Conservation (phyloP, 2,329 filamentous ascomycete species). For the Emmonsiellopsis sp. region DNA sequence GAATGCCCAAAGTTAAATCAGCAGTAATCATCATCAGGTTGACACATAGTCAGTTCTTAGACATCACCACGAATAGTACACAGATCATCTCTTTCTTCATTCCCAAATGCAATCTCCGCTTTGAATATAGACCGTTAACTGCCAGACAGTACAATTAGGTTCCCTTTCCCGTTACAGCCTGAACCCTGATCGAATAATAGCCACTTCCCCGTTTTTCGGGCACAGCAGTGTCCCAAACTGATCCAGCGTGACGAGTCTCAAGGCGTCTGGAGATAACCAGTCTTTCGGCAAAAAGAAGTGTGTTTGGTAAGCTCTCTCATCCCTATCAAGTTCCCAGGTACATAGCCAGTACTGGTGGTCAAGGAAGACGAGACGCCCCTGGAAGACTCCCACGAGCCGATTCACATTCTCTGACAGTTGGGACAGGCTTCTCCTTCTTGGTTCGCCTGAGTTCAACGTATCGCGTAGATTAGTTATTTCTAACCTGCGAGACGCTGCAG, state of each 20-base stretch:
- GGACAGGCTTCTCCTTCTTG: background rate
- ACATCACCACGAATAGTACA: too few relatives aligned
- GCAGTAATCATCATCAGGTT: too few relatives aligned
- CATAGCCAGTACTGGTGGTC: conserved; percentile 17
- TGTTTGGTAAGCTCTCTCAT: conserved; percentile 6
- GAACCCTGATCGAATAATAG: conserved; percentile 8
- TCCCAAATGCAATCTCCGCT: too few relatives aligned
- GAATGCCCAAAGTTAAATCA: too few relatives aligned
- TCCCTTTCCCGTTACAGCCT: background rate
- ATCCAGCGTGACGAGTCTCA: conserved; percentile 14
- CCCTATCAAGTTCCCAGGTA: conserved; percentile 10
- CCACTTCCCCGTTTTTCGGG: conserved; percentile 20
- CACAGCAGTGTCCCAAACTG: conserved; percentile 17
- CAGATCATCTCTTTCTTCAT: too few relatives aligned
- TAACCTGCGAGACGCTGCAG: background rate
- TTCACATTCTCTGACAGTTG: conserved; percentile 4
- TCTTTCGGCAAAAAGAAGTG: conserved; percentile 22
- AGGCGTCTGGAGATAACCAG: conserved; percentile 17
- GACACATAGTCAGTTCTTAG: too few relatives aligned
- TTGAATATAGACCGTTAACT: too few relatives aligned
- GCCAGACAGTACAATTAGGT: too few relatives aligned
- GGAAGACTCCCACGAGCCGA: conserved; percentile 5
- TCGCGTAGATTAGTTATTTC: conserved; percentile 1
- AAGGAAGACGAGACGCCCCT: conserved; percentile 11
- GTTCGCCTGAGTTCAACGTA: background rate